Conservation (phyloP, 163 green algal species). For the Prototheca wickerhamii region DNA sequence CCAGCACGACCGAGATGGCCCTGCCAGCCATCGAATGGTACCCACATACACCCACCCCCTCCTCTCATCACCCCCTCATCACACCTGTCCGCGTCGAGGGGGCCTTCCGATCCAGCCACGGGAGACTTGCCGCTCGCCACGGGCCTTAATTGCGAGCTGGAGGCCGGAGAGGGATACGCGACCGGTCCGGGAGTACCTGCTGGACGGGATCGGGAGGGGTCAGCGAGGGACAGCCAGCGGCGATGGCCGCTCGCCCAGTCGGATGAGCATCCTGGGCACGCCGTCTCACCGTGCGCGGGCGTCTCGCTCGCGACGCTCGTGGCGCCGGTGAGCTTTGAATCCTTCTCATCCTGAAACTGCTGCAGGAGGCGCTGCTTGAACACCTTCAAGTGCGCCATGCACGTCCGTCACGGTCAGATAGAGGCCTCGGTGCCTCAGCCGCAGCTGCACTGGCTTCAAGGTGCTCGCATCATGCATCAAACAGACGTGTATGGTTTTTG, state of each 20-base stretch:
- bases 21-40: no score
- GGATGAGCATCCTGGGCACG: background rate
- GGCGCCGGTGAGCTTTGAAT: background rate
- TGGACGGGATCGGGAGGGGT: background rate
- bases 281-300: background rate
- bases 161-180: background rate
- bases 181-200: background rate
- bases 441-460: no score
- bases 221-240: background rate
- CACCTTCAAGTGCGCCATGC: slow-evolving; percentile 1
- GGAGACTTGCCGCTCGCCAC: no score
- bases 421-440: no score
- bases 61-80: no score
- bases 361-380: slow-evolving; percentile 10
- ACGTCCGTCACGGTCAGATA: background rate
- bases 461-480: slow-evolving; percentile 1
- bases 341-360: slow-evolving; percentile 9
- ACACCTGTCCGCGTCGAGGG: no score
- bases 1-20: no score
- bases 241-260: background rate
- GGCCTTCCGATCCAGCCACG: no score
- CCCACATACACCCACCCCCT: no score
- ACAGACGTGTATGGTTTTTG: background rate
- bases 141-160: background rate
- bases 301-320: slow-evolving; percentile 12